Percentiles rank a stretch among this genome's conserved stretches.
These are phyloP conservation scores for Tolypocladium ophioglossoides DNA, from an alignment of 2,329 filamentous ascomycete genomes.

Conservation along the genomic window DNA sequence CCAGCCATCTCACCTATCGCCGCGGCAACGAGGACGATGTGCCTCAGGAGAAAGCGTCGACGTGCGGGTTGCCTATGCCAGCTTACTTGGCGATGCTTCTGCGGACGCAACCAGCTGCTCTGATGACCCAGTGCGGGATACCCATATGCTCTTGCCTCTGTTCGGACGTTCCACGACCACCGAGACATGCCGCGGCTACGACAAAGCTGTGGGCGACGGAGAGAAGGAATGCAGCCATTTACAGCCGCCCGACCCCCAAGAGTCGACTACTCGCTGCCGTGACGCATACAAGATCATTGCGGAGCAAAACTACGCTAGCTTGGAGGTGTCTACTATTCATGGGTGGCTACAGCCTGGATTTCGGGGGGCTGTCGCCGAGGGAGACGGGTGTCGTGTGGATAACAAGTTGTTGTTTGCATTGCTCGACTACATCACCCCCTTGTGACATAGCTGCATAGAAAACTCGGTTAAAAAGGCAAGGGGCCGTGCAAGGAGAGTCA, in stretches of 20 bases:
- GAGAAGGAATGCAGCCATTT: slow-evolving; percentile 2
- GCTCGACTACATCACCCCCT: slow-evolving; percentile 14
- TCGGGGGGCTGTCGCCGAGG: slow-evolving; percentile 7
- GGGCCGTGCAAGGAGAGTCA: too few species aligned
- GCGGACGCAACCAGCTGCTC: neutral
- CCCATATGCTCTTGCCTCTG: too few species aligned
- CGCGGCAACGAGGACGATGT: too few species aligned
- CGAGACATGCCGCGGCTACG: neutral
- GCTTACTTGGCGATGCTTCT: neutral
- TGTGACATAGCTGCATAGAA: neutral
- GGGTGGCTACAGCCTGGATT: slow-evolving; percentile 17
- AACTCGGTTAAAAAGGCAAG: neutral
- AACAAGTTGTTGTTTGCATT: slow-evolving; percentile 15
- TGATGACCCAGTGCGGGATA: too few species aligned
- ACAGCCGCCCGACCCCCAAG: slow-evolving; percentile 3
- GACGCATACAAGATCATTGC: slow-evolving; percentile 20
- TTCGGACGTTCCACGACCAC: neutral
- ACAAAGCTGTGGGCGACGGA: neutral
- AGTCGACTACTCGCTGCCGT: slow-evolving; percentile 20
- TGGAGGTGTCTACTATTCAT: slow-evolving; percentile 9
- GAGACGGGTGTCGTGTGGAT: slow-evolving; percentile 19
- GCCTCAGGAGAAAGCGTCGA: too few species aligned
- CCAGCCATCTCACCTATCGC: too few species aligned
- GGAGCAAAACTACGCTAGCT: slow-evolving; percentile 18
- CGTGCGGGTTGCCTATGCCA: too few species aligned